Base-by-base conservation (phyloP, 805 yeast species). In the Ogataea saltuana region DNA sequence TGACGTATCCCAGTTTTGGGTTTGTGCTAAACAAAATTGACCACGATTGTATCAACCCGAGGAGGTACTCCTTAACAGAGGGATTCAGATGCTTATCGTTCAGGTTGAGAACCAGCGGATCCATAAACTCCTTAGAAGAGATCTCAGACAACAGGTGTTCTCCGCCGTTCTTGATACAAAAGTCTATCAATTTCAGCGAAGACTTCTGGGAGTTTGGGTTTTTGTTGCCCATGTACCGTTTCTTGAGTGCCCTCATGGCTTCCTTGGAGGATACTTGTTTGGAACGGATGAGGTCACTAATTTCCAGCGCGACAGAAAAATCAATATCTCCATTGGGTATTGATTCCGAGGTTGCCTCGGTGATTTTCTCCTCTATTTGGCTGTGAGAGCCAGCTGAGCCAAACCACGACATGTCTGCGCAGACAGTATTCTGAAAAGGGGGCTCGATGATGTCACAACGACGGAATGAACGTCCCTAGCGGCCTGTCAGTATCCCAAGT, bases 111-210 rank as follows among this genome's bases (percentile, higher is more conserved):
- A 81, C 83, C 49, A 88, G 67, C 19, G 88, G 81, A 61, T 86
- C 96, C 68, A 89, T 76, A 51, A 91, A 91, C 61, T 91, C 97
- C 49, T 88, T 79, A 8, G 90, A 76, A 25, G 91, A 78, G 22
- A 90, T 72, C 56, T 88, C 97, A 16, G 69, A 72, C 17, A 91
- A 71, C 55, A 93, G 90, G 55, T 88, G 95, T 36, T 72, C 71
- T 6, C 99, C 99, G 35, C 97, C 90, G 61, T 93, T 93, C 66
- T 93, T 93, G 42, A 91, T 83, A 65, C 96, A 86, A 34, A 88
- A 75, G 55, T 93, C 98, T 23, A 84, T 72, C 48, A 93, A 69
- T 57, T 84, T 85, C 58, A 93, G 74, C 0, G 90, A 72, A 4
- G 93, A 77, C 20, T 81, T 72, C 57, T 87, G 86, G 8, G 82